phyloP scores from a whole-genome alignment of 2,329 filamentous ascomycete genomes.

The Coniochaeta sp. region DNA sequence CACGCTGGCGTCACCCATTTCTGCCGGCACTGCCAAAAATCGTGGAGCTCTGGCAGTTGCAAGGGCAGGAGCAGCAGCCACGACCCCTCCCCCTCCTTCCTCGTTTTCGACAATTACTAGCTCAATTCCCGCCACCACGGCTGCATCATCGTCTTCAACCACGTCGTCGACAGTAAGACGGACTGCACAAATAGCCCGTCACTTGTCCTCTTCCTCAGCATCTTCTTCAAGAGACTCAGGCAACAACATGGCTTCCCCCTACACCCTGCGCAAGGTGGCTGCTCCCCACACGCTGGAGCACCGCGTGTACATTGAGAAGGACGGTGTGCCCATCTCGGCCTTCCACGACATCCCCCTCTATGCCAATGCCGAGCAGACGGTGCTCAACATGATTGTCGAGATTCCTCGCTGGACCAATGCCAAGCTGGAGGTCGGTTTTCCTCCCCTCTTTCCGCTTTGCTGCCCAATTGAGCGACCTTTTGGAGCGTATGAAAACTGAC shows the following conservation, averaged over 20 bases:
- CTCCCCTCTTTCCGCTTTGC: not conserved
- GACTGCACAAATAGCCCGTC: conserved; percentile 48
- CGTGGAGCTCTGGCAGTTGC: conserved; percentile 8
- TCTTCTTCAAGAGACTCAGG: conserved; percentile 4
- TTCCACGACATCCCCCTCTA: conserved; percentile 99
- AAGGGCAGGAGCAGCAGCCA: not conserved
- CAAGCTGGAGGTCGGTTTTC: conserved; percentile 81
- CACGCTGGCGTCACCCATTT: conserved; percentile 16
- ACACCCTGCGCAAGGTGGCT: conserved; percentile 78
- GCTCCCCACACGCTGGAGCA: conserved; percentile 91
- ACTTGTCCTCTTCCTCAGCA: conserved; percentile 35
- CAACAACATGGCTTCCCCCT: conserved; percentile 43
- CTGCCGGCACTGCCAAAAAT: conserved; percentile 8
- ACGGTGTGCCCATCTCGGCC: conserved; percentile 86
- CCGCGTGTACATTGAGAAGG: conserved; percentile 96
- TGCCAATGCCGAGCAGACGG: conserved; percentile 89
- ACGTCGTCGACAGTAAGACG: conserved; percentile 45
- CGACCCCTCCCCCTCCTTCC: conserved; percentile 13
- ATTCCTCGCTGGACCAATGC: conserved; percentile 99
- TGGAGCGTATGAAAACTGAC: not conserved
- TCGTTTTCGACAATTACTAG: not conserved
- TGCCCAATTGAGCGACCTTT: not conserved
- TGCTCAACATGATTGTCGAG: conserved; percentile 99
- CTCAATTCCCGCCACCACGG: not conserved
- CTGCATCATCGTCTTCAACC: conserved; percentile 17